Evolutionary conservation across 768 basidiomycete genomes (phyloP), one percentile per base, ranked within the genome.

Genomic region (Favolaschia claudopus): DNA sequence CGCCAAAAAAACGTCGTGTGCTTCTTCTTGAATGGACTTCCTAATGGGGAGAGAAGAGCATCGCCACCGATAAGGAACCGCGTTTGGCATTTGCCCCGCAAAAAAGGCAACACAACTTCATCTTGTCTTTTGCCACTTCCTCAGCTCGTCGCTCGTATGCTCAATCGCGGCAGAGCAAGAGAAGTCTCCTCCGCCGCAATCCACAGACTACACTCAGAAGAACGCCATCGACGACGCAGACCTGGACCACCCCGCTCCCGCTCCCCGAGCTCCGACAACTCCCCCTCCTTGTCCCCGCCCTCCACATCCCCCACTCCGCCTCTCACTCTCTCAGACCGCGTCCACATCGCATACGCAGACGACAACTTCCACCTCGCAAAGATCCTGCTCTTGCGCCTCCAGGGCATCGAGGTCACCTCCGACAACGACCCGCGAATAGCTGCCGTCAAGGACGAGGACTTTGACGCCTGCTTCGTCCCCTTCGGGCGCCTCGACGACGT

Each of bases 341-440:
- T 89, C 33, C 86, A 89, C 66, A 76, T 82, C 65, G 89, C 89
- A 7, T 89, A 89, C 65, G 86, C 87, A 0, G 76, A 80, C 61
- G 88, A 89, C 69, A 77, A 90, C 75, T 83, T 89, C 55, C 86
- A 84, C 57, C 81, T 85, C 59, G 88, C 88, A 40, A 86, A 85
- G 74, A 76, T 85, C 27, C 79, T 89, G 12, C 77, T 88, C n/a
- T 74, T 90, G 46, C 79, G 81, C 20, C 81, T 88, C 63, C 83
- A 82, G 65, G 88, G 87, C 61, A 81, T 88, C 52, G 81, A 88
- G 57, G 83, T 89, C 68, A 76, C 79, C 10, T 78, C 79, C 13
- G 82, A 85, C 70, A 72, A 81, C 58, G 88, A 89, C 70, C 87
- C 88, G 1, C 82, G 86, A 42, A 87, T 89, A 48, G 85, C 82